Percentiles rank a stretch among this genome's conserved stretches.
These are phyloP conservation scores for Dorcoceras hygrometricum DNA, from an alignment of 257 asterid species.

Conservation along the genomic window DNA sequence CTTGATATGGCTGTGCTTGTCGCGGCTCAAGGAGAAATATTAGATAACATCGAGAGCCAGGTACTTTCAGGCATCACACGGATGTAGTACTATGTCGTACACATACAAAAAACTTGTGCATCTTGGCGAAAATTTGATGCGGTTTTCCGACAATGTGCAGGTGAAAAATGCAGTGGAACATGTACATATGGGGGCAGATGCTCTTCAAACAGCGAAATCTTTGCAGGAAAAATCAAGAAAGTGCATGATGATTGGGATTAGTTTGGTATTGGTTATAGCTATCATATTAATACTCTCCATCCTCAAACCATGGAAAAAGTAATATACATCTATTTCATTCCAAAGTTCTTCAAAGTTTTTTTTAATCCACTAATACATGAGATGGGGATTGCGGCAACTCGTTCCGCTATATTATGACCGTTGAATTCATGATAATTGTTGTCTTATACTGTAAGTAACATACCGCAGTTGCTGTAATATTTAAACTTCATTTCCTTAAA, in stretches of 20 bases:
- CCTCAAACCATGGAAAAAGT: constrained; percentile 66
- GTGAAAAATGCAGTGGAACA: constrained; percentile 76
- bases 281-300: constrained; percentile 54
- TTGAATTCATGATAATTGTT: too few species aligned
- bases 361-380: too few species aligned
- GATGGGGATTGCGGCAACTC: too few species aligned
- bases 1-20: constrained; percentile 86
- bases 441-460: too few species aligned
- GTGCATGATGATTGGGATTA: constrained; percentile 66
- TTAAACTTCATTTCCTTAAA: too few species aligned
- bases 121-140: not conserved
- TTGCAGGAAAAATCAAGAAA: constrained; percentile 78
- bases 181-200: constrained; percentile 69
- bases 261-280: constrained; percentile 53
- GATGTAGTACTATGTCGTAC: not conserved
- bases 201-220: constrained; percentile 72
- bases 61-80: constrained; percentile 29
- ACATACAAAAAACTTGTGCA: too few species aligned
- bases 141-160: constrained; percentile 25
- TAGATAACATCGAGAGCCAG: constrained; percentile 91
- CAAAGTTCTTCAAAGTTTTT: too few species aligned
- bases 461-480: too few species aligned
- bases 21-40: constrained; percentile 77
- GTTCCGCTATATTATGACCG: too few species aligned
- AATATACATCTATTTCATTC: constrained; percentile 13